These are phyloP conservation scores for Inosperma sp. DNA, from an alignment of 768 basidiomycete species.

Conservation along the genomic window DNA sequence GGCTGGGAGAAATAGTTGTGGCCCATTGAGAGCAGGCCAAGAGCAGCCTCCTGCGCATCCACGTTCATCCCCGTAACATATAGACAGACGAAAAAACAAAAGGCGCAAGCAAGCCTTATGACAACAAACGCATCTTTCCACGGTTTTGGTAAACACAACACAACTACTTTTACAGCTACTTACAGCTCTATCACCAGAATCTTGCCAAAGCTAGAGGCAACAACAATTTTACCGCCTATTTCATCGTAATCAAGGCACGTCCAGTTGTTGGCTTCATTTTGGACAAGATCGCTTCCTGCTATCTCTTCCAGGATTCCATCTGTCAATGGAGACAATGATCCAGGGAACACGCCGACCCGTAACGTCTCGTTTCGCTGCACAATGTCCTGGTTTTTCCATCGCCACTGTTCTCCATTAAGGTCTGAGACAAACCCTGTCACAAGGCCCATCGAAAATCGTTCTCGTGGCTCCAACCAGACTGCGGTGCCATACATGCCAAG, in stretches of 20 bases:
- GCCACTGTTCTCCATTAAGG: conserved; percentile 16
- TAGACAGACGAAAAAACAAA: background rate
- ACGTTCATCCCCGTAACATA: conserved; percentile 5
- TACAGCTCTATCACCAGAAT: conserved; percentile 4
- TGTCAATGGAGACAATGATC: conserved; percentile 27
- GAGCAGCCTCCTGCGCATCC: conserved; percentile 57
- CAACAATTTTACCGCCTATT: conserved; percentile 45
- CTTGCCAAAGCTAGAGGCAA: conserved; percentile 48
- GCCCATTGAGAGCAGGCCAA: conserved; percentile 41
- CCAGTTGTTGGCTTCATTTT: conserved; percentile 39
- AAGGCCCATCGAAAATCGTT: conserved; percentile 38
- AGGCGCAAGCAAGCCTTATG: background rate
- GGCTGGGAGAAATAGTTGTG: conserved; percentile 9
- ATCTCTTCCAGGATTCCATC: background rate
- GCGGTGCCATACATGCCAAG: conserved; percentile 56
- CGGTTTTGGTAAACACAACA: conserved; percentile 7
- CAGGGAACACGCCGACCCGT: conserved; percentile 49
- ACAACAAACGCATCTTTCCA: too few species aligned
- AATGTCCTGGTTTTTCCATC: conserved; percentile 13
- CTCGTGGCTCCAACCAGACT: conserved; percentile 57
- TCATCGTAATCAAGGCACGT: conserved; percentile 61
- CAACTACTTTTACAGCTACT: background rate
- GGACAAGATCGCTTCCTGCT: conserved; percentile 15
- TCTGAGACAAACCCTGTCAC: conserved; percentile 2
- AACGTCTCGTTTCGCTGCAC: conserved; percentile 33